phyloP scores from a whole-genome alignment of 805 yeast species.

The Yarrowia osloensis region DNA sequence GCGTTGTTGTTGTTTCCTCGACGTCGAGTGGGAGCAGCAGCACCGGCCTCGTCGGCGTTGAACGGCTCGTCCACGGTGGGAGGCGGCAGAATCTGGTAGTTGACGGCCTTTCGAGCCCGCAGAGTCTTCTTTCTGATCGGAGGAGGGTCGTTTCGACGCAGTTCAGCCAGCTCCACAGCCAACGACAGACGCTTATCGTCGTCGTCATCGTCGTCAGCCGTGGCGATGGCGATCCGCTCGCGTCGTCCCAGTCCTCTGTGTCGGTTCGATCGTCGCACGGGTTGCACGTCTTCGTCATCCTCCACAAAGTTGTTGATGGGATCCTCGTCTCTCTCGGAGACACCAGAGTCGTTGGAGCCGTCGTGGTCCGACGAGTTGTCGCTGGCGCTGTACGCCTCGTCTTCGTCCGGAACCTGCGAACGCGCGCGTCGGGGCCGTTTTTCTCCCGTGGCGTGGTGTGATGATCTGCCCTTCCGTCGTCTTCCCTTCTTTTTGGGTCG shows the following conservation, averaged over 20 bases:
- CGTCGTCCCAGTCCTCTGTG: conserved; percentile 6
- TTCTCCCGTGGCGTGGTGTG: conserved; percentile 1
- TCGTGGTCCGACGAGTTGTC: conserved; percentile 20
- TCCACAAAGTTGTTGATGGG: conserved; percentile 25
- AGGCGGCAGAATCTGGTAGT: conserved; percentile 85
- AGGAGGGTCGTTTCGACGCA: conserved; percentile 48
- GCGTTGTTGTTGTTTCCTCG: conserved; percentile 47
- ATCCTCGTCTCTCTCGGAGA: conserved; percentile 6
- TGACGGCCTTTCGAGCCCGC: conserved; percentile 69
- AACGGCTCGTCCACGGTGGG: conserved; percentile 45
- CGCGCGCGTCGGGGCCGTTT: conserved; percentile 17
- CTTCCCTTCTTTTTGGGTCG: conserved; percentile 16
- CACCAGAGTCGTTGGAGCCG: conserved; percentile 8
- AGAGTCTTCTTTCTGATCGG: conserved; percentile 47
- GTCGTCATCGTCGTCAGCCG: conserved; percentile 33
- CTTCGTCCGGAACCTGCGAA: conserved; percentile 27
- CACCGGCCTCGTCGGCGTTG: conserved; percentile 41
- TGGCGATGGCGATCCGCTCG: conserved; percentile 5
- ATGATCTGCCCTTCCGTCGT: background rate
- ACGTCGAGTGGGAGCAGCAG: conserved; percentile 38
- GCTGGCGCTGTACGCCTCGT: conserved; percentile 6
- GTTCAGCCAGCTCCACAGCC: conserved; percentile 36
- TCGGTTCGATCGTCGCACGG: conserved; percentile 5
- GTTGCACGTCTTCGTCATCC: conserved; percentile 21
- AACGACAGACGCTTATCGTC: conserved; percentile 25